phyloP scores from a whole-genome alignment of 805 yeast species.

The Wickerhamiella siamensis region DNA sequence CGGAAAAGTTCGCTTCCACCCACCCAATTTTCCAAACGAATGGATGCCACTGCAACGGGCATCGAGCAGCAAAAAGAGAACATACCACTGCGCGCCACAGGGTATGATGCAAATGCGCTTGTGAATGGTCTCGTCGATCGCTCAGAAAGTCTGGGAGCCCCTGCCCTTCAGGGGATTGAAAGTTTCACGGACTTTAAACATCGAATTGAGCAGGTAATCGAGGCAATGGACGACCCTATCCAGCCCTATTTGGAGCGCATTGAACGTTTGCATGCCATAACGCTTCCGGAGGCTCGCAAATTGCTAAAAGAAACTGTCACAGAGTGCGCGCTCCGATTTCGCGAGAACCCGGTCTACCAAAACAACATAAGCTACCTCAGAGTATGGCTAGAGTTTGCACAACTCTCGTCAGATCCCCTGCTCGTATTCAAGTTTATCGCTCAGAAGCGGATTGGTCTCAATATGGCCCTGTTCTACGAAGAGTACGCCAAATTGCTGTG shows the following conservation, averaged over 20 bases:
- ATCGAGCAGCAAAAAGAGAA: constrained; percentile 46
- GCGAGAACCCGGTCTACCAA: constrained; percentile 33
- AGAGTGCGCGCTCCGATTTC: not conserved
- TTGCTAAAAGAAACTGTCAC: not conserved
- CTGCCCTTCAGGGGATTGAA: not conserved
- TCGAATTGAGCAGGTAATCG: not conserved
- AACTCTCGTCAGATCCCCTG: constrained; percentile 50
- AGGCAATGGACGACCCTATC: not conserved
- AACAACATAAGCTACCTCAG: constrained; percentile 71
- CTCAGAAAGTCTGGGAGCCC: not conserved
- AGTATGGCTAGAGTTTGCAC: constrained; percentile 70
- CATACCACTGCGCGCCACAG: constrained; percentile 4
- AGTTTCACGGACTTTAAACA: not conserved
- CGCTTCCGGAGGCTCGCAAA: not conserved
- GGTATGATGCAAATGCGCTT: not conserved
- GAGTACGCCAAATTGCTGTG: constrained; percentile 58
- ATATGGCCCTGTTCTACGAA: constrained; percentile 61
- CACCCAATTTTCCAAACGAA: not conserved
- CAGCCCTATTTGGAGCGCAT: not conserved
- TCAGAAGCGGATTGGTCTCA: constrained; percentile 54
- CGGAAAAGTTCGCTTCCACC: no score
- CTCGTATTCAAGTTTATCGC: constrained; percentile 60
- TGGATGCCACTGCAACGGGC: constrained; percentile 1
- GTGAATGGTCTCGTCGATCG: not conserved
- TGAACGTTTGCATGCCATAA: not conserved